Evolutionary conservation across 23 red algal species (phyloP), one percentile per base, ranked within the genome.

Genomic region (Rhodosorus marinus): DNA sequence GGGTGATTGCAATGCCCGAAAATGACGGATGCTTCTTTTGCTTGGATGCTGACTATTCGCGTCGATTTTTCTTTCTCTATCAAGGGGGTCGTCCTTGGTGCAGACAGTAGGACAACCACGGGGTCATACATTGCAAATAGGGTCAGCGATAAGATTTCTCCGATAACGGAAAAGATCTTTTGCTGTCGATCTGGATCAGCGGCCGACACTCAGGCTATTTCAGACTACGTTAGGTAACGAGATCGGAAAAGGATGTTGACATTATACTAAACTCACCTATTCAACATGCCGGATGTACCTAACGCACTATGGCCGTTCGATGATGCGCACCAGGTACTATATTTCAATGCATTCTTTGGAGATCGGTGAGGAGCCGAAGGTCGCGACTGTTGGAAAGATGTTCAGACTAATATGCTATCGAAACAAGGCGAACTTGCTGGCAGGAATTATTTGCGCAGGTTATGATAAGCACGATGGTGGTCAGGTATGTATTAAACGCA

Each of bases 101-200:
- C 90, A 17, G 90, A 98, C 60, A 86, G 79, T 21, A 68, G 90
- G 21, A 98, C 90, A 20, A 83, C 90, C 0, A 98, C 90, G 0
- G 90, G 90, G 27, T 53, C 66, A 29, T 98, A 98, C 54, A 82
- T 98, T 45, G 90, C 90, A n/a, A 98, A 98, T 54, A 72, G 90
- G 45, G 90, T 98, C 41, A 72, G 63, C 7, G 77, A 98, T 51
- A 98, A 98, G 55, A 83, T 98, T 56, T 86, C 90, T 8, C 77
- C 78, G 1, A 73, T 98, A 34, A 68, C 78, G 5, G 76, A 82
- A 35, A 62, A 67, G 51, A 80, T 98, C 30, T 98, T 56, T 35
- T 98, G 90, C 66, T 83, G 77, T 56, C 78, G 90, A 30, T 98
- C 90, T 3, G 90, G 90, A 31, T 98, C 90, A n/a, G 90, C 90